Evolutionary conservation across 2,329 filamentous ascomycete genomes (phyloP).

Genomic region (Penicillium sclerotiorum): DNA sequence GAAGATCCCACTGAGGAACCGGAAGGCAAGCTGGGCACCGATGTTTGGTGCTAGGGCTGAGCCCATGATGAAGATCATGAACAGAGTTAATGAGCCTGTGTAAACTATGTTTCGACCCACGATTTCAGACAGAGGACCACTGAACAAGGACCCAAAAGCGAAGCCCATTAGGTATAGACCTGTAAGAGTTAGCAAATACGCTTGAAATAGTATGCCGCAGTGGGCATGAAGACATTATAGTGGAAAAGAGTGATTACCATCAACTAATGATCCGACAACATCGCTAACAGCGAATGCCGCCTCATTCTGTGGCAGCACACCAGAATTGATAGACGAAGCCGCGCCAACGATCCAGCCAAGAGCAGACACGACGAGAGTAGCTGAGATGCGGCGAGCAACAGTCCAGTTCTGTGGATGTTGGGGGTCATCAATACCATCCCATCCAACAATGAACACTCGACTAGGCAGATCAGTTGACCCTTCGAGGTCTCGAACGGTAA

Average conservation of each 20-base stretch:
- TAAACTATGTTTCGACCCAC: slow-evolving; percentile 55
- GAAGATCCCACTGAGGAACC: slow-evolving; percentile 55
- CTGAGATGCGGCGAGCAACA: slow-evolving; percentile 36
- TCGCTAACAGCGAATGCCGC: slow-evolving; percentile 52
- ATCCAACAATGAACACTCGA: slow-evolving; percentile 44
- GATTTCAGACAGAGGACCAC: slow-evolving; percentile 54
- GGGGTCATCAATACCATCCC: slow-evolving; percentile 40
- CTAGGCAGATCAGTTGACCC: slow-evolving; percentile 18
- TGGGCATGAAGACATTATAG: background rate
- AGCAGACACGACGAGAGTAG: slow-evolving; percentile 47
- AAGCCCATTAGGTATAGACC: slow-evolving; percentile 48
- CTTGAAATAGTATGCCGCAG: background rate
- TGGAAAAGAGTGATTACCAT: slow-evolving; percentile 29
- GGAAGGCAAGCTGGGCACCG: slow-evolving; percentile 52
- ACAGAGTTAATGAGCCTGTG: slow-evolving; percentile 49
- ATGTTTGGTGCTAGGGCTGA: slow-evolving; percentile 54
- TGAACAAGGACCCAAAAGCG: slow-evolving; percentile 52
- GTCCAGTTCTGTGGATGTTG: slow-evolving; percentile 45
- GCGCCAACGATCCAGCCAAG: slow-evolving; percentile 56
- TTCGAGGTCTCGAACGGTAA: slow-evolving; percentile 14
- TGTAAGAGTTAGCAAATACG: background rate
- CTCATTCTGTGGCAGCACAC: slow-evolving; percentile 50
- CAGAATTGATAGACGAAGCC: slow-evolving; percentile 58
- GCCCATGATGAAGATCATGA: slow-evolving; percentile 55
- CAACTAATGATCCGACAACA: slow-evolving; percentile 55